Base-by-base conservation (phyloP, 306 rosid species). In the Bauhinia variegata region DNA sequence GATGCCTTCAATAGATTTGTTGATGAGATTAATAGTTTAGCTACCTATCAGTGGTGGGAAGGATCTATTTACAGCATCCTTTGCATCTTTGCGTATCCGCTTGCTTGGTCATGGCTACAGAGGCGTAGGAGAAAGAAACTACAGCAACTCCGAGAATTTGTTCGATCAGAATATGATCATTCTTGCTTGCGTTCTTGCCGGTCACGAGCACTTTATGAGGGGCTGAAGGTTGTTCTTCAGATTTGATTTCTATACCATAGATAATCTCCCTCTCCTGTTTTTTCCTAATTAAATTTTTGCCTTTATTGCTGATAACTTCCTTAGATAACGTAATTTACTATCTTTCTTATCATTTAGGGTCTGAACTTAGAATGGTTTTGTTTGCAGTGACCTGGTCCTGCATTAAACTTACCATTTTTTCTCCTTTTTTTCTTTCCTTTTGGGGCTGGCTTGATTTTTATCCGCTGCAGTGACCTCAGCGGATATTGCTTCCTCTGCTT, bases 171-270 rank as follows among this genome's bases (percentile, higher is more conserved):
- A 75, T 95, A 95, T 72, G 99, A 95, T 63, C 99, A 95, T 75
- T 85, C 96, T 75, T 95, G 99, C 76, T 71, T 95, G 67, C 83
- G 87, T 34, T 95, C 99, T 69, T 95, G 99, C 70, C 96, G 97
- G 59, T 95, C 99, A 13, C 95, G 99, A 56, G 99, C 99, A 31
- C 91, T 95, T n/a, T 95, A 95, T 75, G 97, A 95, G 79, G 99
- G 99, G 57, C 86, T 95, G 48, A 95, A 95, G 97, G 98, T 92
- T 65, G 32, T 62, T 54, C 17, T 31, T 47, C 12, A 46, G 18
- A 63, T 65, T 64, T 58, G 33, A 58, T 57, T 48, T 68, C 38
- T 37, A 30, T 13, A 13, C 41, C 41, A 6, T 19, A 5, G 2
- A 10, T 42, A 53, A 4, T 1, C 37, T 16, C 2, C 37, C 41